These are phyloP conservation scores for Russula virescens DNA, from an alignment of 768 basidiomycete species.

Conservation along the genomic window DNA sequence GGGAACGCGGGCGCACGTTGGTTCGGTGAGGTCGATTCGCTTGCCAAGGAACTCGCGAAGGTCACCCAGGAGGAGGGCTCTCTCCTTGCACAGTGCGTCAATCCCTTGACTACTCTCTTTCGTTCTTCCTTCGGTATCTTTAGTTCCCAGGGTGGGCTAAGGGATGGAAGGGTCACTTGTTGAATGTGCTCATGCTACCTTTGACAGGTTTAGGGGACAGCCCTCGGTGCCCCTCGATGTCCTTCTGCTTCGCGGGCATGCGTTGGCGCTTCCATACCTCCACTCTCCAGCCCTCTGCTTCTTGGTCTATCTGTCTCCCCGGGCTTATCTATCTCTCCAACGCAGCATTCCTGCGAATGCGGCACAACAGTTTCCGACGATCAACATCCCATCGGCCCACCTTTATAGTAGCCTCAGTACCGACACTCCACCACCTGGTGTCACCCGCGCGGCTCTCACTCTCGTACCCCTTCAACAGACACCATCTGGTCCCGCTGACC, in stretches of 20 bases:
- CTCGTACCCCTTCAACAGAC: slow-evolving; percentile 39
- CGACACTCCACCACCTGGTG: slow-evolving; percentile 38
- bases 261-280: slow-evolving; percentile 69
- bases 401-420: slow-evolving; percentile 42
- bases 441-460: slow-evolving; percentile 50
- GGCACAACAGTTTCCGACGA: slow-evolving; percentile 24
- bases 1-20: slow-evolving; percentile 63
- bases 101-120: slow-evolving; percentile 2
- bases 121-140: not conserved
- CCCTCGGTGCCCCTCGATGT: slow-evolving; percentile 59
- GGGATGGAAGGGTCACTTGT: not conserved
- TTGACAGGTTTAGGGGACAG: slow-evolving; percentile 24
- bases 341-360: slow-evolving; percentile 34
- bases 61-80: slow-evolving; percentile 52
- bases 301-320: slow-evolving; percentile 62
- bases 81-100: slow-evolving; percentile 45
- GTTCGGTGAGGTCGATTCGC: slow-evolving; percentile 62
- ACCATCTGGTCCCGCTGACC: slow-evolving; percentile 25
- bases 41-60: slow-evolving; percentile 44
- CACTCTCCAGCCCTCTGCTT: slow-evolving; percentile 64
- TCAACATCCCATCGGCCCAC: slow-evolving; percentile 50
- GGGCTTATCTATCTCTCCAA: slow-evolving; percentile 58
- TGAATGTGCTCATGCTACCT: not conserved
- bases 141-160: not conserved
- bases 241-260: slow-evolving; percentile 57